These are phyloP conservation scores for Mimosa pudica DNA, from an alignment of 306 rosid genomes.

Conservation along the genomic window DNA sequence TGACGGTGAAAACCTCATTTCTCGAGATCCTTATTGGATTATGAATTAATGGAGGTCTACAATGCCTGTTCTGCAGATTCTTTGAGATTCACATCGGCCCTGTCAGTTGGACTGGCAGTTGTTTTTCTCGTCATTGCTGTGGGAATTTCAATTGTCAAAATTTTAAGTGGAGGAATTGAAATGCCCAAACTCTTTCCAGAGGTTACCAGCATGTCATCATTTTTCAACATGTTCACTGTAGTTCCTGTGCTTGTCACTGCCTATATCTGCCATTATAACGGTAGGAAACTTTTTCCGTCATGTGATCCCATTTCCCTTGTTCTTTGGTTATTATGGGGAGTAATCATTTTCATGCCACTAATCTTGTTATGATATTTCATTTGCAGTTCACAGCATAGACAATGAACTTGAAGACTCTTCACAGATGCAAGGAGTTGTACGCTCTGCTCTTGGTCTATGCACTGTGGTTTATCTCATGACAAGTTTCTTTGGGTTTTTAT, in stretches of 20 bases:
- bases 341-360: neutral
- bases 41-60: constrained; percentile 32
- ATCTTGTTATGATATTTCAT: constrained; percentile 28
- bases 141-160: constrained; percentile 79
- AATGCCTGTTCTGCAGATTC: constrained; percentile 72
- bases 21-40: constrained; percentile 1
- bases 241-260: constrained; percentile 95
- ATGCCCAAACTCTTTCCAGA: constrained; percentile 83
- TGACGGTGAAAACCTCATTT: constrained; percentile 1
- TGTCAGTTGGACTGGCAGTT: constrained; percentile 84
- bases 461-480: constrained; percentile 78
- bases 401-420: constrained; percentile 88
- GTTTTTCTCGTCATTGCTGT: constrained; percentile 85
- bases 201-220: constrained; percentile 51
- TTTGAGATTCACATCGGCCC: constrained; percentile 81
- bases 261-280: constrained; percentile 88
- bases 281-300: constrained; percentile 49
- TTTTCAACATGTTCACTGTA: constrained; percentile 70
- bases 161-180: constrained; percentile 63
- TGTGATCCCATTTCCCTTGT: constrained; percentile 14
- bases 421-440: constrained; percentile 76
- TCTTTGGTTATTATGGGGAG: constrained; percentile 24
- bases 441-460: constrained; percentile 70
- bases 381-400: constrained; percentile 90
- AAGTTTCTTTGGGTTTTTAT: constrained; percentile 85